Base-by-base conservation (phyloP, 2,329 filamentous ascomycete genomes). In the Neofusicoccum umdonicola region DNA sequence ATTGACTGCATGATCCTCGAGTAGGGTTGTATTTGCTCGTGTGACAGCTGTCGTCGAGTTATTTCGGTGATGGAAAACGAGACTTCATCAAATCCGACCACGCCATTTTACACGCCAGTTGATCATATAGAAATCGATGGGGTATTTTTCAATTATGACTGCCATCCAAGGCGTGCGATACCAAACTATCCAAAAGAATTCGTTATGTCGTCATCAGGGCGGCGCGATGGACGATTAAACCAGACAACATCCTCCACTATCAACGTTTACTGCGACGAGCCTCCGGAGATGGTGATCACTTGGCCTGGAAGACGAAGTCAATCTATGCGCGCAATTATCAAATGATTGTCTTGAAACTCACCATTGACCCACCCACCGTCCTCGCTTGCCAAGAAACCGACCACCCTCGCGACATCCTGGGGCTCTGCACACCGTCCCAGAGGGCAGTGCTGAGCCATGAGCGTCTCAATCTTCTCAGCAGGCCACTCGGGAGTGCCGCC, bases 361-460 rank as follows among this genome's bases (percentile, higher is more conserved):
- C 72, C 73, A 51, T 77, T 79, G 7, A 79, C 71, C 77, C 77
- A 79, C 3, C 76, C 76, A 39, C 75, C 76, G 64, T 79, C 77
- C 45, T 76, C 76, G 47, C 71, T 74, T 2, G 74, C 73, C 45
- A 79, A 66, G 67, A 79, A 79, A 2, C 75, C 77, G 41, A 79
- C 77, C 34, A 78, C 77, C n/a, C 76, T 66, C 31, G 75, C 77
- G 11, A 79, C 76, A 68, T 79, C 77, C 68, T 83, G 80, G 1
- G 82, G 82, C 11, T 76, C 73, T 7, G 82, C 82, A 71, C 81
- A 83, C 41, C 82, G 69, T 56, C 80, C 79, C 17, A 84, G 69
- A 17, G 82, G 82, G 70, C 82, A 84, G 70, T 81, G 77, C 17
- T 78, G 74, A 31, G 81, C 81, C 81, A 84, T 83, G 50, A 82